These are phyloP conservation scores for Blastocystis hominis DNA, from an alignment of 352 stramenopile genomes.

Conservation along the genomic window DNA sequence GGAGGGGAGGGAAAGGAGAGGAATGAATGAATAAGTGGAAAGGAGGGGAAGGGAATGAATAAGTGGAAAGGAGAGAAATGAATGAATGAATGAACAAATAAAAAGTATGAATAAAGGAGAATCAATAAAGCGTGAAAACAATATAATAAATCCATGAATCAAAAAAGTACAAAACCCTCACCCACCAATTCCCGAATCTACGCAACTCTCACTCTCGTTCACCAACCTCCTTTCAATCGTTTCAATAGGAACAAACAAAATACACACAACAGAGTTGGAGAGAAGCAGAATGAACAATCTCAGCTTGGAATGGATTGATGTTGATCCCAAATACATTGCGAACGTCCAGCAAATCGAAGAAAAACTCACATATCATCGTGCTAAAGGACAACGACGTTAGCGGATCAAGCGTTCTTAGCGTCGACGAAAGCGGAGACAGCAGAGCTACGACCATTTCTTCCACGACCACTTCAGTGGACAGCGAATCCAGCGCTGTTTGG, in stretches of 20 bases:
- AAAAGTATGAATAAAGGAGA: too few species aligned
- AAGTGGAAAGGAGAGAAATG: too few species aligned
- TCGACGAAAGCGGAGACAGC: background rate
- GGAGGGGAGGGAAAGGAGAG: background rate
- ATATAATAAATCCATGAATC: too few species aligned
- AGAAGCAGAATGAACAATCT: background rate
- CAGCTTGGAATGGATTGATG: background rate
- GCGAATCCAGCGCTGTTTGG: background rate
- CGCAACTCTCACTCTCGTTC: background rate
- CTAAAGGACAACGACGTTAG: background rate
- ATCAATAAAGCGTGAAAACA: too few species aligned
- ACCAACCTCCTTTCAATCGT: background rate
- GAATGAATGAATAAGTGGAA: background rate
- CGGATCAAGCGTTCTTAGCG: background rate
- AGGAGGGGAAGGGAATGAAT: background rate
- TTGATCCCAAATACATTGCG: background rate
- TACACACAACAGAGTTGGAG: background rate
- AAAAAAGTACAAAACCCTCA: too few species aligned
- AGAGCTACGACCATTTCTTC: background rate
- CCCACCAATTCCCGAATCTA: background rate
- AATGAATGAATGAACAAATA: too few species aligned
- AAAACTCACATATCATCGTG: background rate
- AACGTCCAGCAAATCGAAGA: background rate
- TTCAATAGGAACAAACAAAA: background rate
- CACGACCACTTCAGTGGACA: background rate